Evolutionary conservation across 345 rosid species (phyloP).

Genomic region (Rhodamnia rubescens): DNA sequence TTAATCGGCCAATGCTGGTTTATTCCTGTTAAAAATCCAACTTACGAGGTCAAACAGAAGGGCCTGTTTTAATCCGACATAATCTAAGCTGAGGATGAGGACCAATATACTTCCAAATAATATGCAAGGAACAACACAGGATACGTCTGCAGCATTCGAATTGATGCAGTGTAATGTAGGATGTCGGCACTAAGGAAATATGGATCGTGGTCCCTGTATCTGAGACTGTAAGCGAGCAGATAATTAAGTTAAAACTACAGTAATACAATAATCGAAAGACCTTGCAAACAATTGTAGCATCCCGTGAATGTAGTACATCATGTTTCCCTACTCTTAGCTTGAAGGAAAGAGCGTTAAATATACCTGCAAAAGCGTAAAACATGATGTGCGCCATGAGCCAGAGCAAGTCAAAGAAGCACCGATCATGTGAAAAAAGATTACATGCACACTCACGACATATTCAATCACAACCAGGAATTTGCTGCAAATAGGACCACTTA

Average conservation of each 20-base stretch:
- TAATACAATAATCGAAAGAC: not conserved
- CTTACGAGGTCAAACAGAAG: not conserved
- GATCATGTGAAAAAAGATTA: not conserved
- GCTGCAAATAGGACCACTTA: not conserved
- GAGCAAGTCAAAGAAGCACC: not conserved
- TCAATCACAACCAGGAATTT: not conserved
- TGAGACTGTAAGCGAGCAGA: not conserved
- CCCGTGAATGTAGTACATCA: not conserved
- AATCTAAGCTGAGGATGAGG: not conserved
- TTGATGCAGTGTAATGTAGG: not conserved
- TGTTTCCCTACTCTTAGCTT: not conserved
- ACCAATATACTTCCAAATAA: not conserved
- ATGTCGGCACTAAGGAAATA: not conserved
- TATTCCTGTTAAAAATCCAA: not conserved
- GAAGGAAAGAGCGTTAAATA: not conserved
- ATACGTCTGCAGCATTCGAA: not conserved
- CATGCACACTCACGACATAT: not conserved
- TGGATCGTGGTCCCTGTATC: not conserved
- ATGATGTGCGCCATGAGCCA: not conserved
- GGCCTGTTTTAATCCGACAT: not conserved
- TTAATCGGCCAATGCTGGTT: not conserved
- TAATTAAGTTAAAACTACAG: not conserved
- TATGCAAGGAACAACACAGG: not conserved
- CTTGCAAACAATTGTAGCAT: not conserved
- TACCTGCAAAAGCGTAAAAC: not conserved